Base-by-base conservation (phyloP, 2,329 filamentous ascomycete species). In the Ilyonectria destructans region DNA sequence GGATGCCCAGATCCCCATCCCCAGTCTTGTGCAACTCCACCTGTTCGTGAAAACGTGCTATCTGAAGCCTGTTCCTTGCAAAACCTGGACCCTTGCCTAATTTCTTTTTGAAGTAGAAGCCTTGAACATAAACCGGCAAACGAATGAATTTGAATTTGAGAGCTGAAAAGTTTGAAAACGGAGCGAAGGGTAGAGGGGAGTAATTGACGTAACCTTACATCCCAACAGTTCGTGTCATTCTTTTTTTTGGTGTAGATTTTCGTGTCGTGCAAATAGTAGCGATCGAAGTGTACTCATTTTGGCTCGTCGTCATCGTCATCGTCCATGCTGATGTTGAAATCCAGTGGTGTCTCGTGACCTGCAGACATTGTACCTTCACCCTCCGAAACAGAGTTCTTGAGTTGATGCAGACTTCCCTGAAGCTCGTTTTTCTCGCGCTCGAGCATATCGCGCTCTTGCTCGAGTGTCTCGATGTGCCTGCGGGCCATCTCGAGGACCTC, bases 401-500 rank as follows among this genome's bases (percentile, higher is more conserved):
- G 69, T 23, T 60, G 67, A 43, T 58, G 60, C n/a, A 76, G 52
- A n/a, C 13, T 76, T 15, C 74, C 74, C 3, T 75, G 74, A 26
- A 76, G 70, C 48, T 74, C 74, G 46, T 62, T 63, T 7, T 76
- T 76, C 37, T 76, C 74, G 26, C 68, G 68, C 23, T 76, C 74
- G 9, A 76, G 62, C 45, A 72, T 59, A 15, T 65, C 67, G 26
- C 74, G 70, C 57, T 76, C 74, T 12, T 62, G 73, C 31, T 76
- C 74, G 9, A 76, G 71, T 19, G 67, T 45, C 60, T 75, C 29
- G 57, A 76, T 77, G 55, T 76, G 74, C 60, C 68, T 76, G 26
- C 74, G 73, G 31, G 74, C 74, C 73, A 76, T 76, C 52, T 76
- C 74, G 29, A 76, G 71, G n/a, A 76, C 74, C 48, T 76, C 74